Conservation (phyloP, 345 rosid species). For the Cardamine occulta region DNA sequence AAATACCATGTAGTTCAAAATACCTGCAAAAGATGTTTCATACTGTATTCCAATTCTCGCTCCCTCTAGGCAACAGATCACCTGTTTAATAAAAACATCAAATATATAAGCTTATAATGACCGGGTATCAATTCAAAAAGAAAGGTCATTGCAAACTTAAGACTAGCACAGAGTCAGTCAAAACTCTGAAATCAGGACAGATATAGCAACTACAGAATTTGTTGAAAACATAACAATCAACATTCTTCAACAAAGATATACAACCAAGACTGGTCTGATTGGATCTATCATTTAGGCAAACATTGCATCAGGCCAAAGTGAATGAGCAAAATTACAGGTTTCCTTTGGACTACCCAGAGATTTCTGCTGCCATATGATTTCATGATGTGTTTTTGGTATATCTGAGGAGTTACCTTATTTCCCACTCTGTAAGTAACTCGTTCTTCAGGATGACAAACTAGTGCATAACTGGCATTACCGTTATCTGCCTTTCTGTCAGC, state of each 20-base stretch:
- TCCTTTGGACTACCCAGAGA: constrained; percentile 9
- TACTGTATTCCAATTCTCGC: constrained; percentile 91
- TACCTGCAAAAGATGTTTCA: constrained; percentile 96
- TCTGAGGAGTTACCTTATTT: constrained; percentile 58
- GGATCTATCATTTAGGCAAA: constrained; percentile 6
- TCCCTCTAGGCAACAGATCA: constrained; percentile 86
- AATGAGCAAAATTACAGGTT: constrained; percentile 5
- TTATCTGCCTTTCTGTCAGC: constrained; percentile 75
- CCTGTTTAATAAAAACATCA: constrained; percentile 50
- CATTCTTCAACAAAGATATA: constrained; percentile 15
- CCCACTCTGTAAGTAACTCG: constrained; percentile 75
- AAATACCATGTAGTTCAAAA: background rate
- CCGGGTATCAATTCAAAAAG: background rate
- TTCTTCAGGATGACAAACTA: constrained; percentile 57
- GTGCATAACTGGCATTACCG: constrained; percentile 50
- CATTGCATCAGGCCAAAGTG: constrained; percentile 14
- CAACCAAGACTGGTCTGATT: constrained; percentile 13
- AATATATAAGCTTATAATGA: constrained; percentile 21
- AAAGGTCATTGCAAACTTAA: constrained; percentile 14
- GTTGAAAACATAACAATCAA: background rate
- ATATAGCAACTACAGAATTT: background rate
- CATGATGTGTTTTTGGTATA: constrained; percentile 9
- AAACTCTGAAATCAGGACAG: constrained; percentile 14
- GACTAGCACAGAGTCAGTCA: constrained; percentile 3
- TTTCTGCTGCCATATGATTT: constrained; percentile 9